Conservation (phyloP, 108 stramenopile species). For the Nitzschia sp. region DNA sequence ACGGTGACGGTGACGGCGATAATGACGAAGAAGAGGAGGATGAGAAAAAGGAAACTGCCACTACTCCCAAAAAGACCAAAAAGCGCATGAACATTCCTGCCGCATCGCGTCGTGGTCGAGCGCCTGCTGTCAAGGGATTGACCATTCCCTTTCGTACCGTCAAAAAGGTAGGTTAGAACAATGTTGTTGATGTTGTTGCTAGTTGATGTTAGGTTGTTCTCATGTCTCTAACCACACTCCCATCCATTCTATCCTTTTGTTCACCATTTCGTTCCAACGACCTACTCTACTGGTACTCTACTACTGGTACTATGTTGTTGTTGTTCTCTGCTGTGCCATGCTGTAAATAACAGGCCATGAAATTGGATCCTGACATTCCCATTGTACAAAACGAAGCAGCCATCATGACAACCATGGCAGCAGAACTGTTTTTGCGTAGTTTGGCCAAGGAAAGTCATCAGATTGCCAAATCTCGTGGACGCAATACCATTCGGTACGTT, state of each 20-base stretch:
- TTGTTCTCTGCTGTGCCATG: background rate
- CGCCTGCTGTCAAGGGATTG: slow-evolving; percentile 70
- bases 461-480: slow-evolving; percentile 61
- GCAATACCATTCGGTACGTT: slow-evolving; percentile 68
- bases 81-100: slow-evolving; percentile 32
- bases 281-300: background rate
- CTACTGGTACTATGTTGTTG: background rate
- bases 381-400: slow-evolving; percentile 89
- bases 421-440: slow-evolving; percentile 71
- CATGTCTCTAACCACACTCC: background rate
- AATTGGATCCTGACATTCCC: slow-evolving; percentile 73
- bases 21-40: slow-evolving; percentile 26
- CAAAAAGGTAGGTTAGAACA: slow-evolving; percentile 46
- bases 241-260: background rate
- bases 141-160: slow-evolving; percentile 80
- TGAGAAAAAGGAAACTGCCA: slow-evolving; percentile 4
- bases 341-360: slow-evolving; percentile 51
- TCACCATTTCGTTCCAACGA: too few relatives aligned
- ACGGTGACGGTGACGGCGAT: slow-evolving; percentile 35
- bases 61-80: slow-evolving; percentile 20
- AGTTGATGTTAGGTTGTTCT: background rate
- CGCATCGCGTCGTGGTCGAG: slow-evolving; percentile 34
- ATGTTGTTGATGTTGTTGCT: background rate
- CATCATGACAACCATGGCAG: slow-evolving; percentile 71
- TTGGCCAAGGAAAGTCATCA: slow-evolving; percentile 68